Evolutionary conservation across 495 filamentous ascomycete species (phyloP).

Genomic region (Parmelia sp.): DNA sequence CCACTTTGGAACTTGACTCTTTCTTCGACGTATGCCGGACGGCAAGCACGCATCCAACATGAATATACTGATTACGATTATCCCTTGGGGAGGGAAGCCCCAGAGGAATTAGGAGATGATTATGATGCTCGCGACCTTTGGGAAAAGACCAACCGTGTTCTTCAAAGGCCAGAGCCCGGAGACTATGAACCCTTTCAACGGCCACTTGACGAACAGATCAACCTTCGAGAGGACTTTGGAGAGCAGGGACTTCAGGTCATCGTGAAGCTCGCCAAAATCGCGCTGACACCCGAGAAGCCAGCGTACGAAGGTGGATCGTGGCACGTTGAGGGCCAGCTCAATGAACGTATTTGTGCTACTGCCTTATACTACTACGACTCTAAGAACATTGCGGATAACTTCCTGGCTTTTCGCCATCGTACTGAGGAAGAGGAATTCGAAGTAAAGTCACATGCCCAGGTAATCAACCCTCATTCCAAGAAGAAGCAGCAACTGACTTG

Average conservation of each 20-base stretch:
- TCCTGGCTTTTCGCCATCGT: constrained; percentile 46
- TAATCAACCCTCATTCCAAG: neutral
- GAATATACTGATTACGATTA: constrained; percentile 4
- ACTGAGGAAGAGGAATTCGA: constrained; percentile 15
- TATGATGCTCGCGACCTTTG: constrained; percentile 16
- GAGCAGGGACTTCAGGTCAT: constrained; percentile 51
- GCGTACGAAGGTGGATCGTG: constrained; percentile 43
- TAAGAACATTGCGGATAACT: constrained; percentile 53
- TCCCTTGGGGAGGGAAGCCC: neutral
- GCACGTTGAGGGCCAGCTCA: constrained; percentile 50
- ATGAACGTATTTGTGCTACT: constrained; percentile 40
- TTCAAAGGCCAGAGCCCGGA: constrained; percentile 35
- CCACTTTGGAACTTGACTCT: constrained; percentile 48
- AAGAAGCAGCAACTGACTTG: neutral
- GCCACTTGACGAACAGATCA: constrained; percentile 8
- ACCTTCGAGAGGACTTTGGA: constrained; percentile 29
- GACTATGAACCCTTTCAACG: constrained; percentile 25
- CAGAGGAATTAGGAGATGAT: constrained; percentile 23
- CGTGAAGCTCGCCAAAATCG: constrained; percentile 56
- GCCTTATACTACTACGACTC: constrained; percentile 57
- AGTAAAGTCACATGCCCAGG: neutral
- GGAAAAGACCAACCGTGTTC: constrained; percentile 18
- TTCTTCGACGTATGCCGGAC: constrained; percentile 4
- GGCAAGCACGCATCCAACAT: neutral
- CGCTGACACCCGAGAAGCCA: constrained; percentile 52